Percentiles rank a stretch among this genome's conserved stretches.
These are phyloP conservation scores for Yarrowia galli DNA, from an alignment of 1,139 yeast genomes.

Conservation along the genomic window DNA sequence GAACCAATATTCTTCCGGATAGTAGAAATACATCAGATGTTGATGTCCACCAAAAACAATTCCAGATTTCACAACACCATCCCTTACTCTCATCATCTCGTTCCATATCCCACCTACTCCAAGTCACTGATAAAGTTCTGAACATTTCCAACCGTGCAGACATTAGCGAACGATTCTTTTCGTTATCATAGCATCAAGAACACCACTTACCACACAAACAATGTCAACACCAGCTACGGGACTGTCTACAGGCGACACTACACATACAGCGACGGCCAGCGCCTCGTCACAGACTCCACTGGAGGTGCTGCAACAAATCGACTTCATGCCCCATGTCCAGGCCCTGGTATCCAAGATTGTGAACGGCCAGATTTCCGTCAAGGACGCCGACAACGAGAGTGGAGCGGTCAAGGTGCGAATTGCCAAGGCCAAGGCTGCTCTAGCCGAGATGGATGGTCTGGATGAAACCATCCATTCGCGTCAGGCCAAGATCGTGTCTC, in stretches of 20 bases:
- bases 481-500: conserved; percentile 27
- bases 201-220: neutral
- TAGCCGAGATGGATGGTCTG: conserved; percentile 37
- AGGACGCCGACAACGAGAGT: conserved; percentile 40
- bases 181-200: neutral
- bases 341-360: conserved; percentile 29
- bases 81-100: neutral
- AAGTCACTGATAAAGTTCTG: neutral
- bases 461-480: conserved; percentile 39
- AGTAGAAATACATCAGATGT: too few relatives aligned
- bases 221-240: conserved; percentile 40
- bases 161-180: neutral
- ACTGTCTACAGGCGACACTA: conserved; percentile 40
- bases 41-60: too few relatives aligned
- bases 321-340: conserved; percentile 38
- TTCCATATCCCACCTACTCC: neutral
- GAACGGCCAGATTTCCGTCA: conserved; percentile 28
- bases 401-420: conserved; percentile 39
- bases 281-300: conserved; percentile 42
- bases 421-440: conserved; percentile 38
- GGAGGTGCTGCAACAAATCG: conserved; percentile 41
- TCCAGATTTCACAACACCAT: too few relatives aligned
- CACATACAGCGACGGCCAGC: conserved; percentile 41
- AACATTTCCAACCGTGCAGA: conserved; percentile 1
- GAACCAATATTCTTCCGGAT: too few relatives aligned